A percentile compares a stretch with the other conserved stretches of the same genome.
These are phyloP conservation scores for Apiotrichum montevideense DNA, from an alignment of 1,284 basidiomycete genomes.

Conservation along the genomic window DNA sequence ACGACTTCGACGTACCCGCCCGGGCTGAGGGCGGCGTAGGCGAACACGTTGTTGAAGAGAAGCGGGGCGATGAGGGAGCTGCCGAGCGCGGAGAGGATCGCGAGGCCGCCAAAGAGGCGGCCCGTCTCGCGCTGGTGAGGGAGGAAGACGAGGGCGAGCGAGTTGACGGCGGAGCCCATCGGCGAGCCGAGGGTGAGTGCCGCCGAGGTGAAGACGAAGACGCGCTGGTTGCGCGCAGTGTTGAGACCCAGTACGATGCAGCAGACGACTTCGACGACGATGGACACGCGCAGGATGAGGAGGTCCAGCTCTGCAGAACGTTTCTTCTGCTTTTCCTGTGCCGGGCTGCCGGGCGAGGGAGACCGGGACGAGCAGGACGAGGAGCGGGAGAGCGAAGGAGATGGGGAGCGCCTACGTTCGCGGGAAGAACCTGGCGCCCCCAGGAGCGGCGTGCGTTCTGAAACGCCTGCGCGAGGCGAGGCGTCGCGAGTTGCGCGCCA, in stretches of 20 bases:
- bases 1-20: slow-evolving; percentile 30
- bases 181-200: slow-evolving; percentile 35
- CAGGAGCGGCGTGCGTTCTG: slow-evolving; percentile 8
- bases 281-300: slow-evolving; percentile 34
- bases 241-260: slow-evolving; percentile 52
- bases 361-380: slow-evolving; percentile 3
- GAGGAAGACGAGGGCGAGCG: slow-evolving; percentile 41
- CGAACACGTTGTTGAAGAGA: slow-evolving; percentile 38
- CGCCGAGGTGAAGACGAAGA: slow-evolving; percentile 34
- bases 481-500: neutral
- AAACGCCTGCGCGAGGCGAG: neutral
- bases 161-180: slow-evolving; percentile 34
- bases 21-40: slow-evolving; percentile 29
- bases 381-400: neutral
- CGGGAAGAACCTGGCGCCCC: neutral
- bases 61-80: slow-evolving; percentile 37
- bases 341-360: neutral
- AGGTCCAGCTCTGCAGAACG: slow-evolving; percentile 40
- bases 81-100: slow-evolving; percentile 39
- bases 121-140: slow-evolving; percentile 38
- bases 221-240: slow-evolving; percentile 3
- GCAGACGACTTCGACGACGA: slow-evolving; percentile 54
- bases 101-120: slow-evolving; percentile 42
- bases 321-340: slow-evolving; percentile 3
- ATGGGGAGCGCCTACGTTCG: neutral